Base-by-base conservation (phyloP, 768 basidiomycete species). In the Naganishia vishniacii region DNA sequence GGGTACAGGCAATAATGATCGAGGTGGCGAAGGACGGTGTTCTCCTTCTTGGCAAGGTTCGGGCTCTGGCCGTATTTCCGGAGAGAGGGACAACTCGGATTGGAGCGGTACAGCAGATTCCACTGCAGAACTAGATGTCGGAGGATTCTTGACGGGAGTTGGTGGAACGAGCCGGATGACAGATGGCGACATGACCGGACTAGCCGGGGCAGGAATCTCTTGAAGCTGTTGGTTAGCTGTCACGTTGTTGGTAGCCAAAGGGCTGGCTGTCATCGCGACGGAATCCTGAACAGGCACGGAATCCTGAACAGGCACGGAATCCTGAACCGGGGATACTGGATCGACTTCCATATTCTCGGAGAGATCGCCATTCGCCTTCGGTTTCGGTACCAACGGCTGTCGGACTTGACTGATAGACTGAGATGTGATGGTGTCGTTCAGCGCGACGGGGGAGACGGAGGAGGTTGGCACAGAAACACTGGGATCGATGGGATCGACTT, bases 151-250 rank as follows among this genome's bases (percentile, higher is more conserved):
- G 37, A 34, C 37, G 23, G 53, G 53, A 5, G 53, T 56, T 1
- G 53, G 53, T 23, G 53, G 53, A 15, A 56, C 53, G 40, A 56
- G 53, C 20, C 53, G 53, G 23, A 56, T 56, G 23, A 40, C 11
- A 6, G 53, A 56, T 18, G 53, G 34, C n/a, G 53, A 56, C 37
- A 56, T 5, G 23, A 34, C 32, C 8, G 53, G 53, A 23, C 53
- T 56, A 16, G 53, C 53, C 1, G 53, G 53, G 8, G 23, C 31
- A 2, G 37, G 53, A 23, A 41, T 56, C 5, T 56, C 31, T 26
- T 16, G 31, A 23, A n/a, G 12, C 28, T 34, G 13, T 6, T 56
- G 32, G 12, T 8, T 34, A 9, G 29, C 49, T 16, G 4, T 12
- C 9, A 25, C 16, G 49, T 7, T 32, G 37, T 4, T 26, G 37